Percentiles rank a stretch among this genome's conserved stretches.
phyloP scores from a whole-genome alignment of 371 early-diverging fungal genomes.

The Mortierella sp. region DNA sequence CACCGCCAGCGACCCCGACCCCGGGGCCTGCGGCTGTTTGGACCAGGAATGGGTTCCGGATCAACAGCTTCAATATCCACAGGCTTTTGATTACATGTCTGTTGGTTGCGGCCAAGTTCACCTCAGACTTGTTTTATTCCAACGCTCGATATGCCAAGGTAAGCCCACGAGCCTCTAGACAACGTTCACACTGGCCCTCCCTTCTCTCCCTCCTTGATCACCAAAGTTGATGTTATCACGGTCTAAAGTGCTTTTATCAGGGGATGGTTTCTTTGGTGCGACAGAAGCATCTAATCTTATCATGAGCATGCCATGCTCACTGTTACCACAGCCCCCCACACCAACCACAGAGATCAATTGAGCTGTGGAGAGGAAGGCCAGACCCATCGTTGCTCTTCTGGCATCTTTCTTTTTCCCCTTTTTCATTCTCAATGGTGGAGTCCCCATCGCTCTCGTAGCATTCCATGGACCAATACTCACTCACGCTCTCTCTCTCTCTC shows the following conservation, averaged over 20 bases:
- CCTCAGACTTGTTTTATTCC: constrained; percentile 84
- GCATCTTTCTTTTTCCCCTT: constrained; percentile 8
- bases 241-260: constrained; percentile 2
- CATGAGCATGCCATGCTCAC: not conserved
- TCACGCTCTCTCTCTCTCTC: not conserved
- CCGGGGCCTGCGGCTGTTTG: too few relatives aligned
- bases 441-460: too few relatives aligned
- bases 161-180: constrained; percentile 14
- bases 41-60: constrained; percentile 34
- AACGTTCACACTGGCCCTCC: too few relatives aligned
- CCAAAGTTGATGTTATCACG: too few relatives aligned
- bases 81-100: constrained; percentile 79
- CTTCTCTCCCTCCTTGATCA: not conserved
- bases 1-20: constrained; percentile 2
- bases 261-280: too few relatives aligned
- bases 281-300: constrained; percentile 5
- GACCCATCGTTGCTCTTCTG: not conserved
- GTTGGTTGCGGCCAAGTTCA: constrained; percentile 84
- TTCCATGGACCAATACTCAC: not conserved
- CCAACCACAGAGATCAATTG: not conserved
- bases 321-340: constrained; percentile 1
- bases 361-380: too few relatives aligned
- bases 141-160: constrained; percentile 84
- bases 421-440: not conserved
- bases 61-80: constrained; percentile 77